phyloP scores from a whole-genome alignment of 192 early-diverging fungal genomes.

The Podila verticillata region DNA sequence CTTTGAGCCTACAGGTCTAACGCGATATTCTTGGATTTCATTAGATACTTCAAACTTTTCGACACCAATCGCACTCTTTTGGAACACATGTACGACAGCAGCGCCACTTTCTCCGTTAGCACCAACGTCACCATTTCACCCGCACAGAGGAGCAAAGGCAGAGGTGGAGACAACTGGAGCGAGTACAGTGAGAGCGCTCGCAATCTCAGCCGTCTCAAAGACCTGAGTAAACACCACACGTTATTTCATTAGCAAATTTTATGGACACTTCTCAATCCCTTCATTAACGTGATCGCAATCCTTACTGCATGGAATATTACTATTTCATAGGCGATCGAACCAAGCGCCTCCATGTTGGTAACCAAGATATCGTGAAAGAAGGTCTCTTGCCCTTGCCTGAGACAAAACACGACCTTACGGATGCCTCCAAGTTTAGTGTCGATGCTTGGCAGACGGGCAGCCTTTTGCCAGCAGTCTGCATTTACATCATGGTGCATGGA shows the following conservation, averaged over 20 bases:
- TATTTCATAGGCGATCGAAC: slow-evolving; percentile 19
- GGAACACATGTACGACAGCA: slow-evolving; percentile 50
- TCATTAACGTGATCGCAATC: not conserved
- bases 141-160: slow-evolving; percentile 4
- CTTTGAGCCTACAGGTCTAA: not conserved
- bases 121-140: slow-evolving; percentile 10
- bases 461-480: slow-evolving; percentile 32
- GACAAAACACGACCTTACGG: slow-evolving; percentile 53
- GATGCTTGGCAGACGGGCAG: slow-evolving; percentile 62
- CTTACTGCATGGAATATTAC: not conserved
- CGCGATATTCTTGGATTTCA: not conserved
- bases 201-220: slow-evolving; percentile 25
- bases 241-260: not conserved
- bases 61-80: slow-evolving; percentile 51
- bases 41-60: slow-evolving; percentile 53
- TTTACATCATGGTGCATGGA: slow-evolving; percentile 42
- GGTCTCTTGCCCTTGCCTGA: slow-evolving; percentile 44
- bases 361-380: slow-evolving; percentile 20
- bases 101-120: slow-evolving; percentile 52
- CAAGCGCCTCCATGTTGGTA: slow-evolving; percentile 21
- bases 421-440: slow-evolving; percentile 47
- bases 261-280: not conserved
- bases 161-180: slow-evolving; percentile 9
- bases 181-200: slow-evolving; percentile 23
- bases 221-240: slow-evolving; percentile 19